phyloP scores from a whole-genome alignment of 2,329 filamentous ascomycete species.

The Chrysoporthe puriensis region DNA sequence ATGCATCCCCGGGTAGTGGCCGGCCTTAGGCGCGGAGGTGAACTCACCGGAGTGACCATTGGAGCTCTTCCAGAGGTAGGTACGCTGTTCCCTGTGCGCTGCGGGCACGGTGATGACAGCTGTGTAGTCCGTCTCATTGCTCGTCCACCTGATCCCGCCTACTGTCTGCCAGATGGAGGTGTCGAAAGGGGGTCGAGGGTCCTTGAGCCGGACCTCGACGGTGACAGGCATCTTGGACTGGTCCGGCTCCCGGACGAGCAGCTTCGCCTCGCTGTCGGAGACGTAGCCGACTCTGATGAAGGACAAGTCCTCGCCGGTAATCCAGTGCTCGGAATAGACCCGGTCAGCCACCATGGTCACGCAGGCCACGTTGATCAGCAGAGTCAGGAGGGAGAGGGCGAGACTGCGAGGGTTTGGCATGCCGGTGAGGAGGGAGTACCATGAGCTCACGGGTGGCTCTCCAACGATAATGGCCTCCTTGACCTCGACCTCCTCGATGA shows the following conservation, averaged over 20 bases:
- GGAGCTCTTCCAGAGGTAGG: slow-evolving; percentile 83
- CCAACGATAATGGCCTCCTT: slow-evolving; percentile 65
- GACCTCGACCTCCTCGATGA: slow-evolving; percentile 60
- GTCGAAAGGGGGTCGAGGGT: slow-evolving; percentile 55
- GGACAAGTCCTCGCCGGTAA: slow-evolving; percentile 75
- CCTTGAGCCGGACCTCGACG: slow-evolving; percentile 65
- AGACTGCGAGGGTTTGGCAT: slow-evolving; percentile 73
- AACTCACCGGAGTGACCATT: slow-evolving; percentile 88
- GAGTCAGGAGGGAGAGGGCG: slow-evolving; percentile 67
- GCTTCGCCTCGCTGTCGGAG: slow-evolving; percentile 75
- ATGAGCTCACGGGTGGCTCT: slow-evolving; percentile 57
- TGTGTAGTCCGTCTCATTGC: slow-evolving; percentile 83
- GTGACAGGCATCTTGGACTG: slow-evolving; percentile 73
- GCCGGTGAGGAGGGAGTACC: slow-evolving; percentile 74
- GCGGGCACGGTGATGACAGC: slow-evolving; percentile 68
- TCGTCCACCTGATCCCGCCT: slow-evolving; percentile 67
- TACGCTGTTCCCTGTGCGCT: slow-evolving; percentile 67
- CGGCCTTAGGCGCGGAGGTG: slow-evolving; percentile 72
- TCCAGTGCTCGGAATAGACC: slow-evolving; percentile 72
- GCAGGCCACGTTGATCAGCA: slow-evolving; percentile 72
- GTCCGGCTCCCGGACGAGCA: slow-evolving; percentile 86
- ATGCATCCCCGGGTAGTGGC: slow-evolving; percentile 61
- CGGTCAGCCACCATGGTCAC: slow-evolving; percentile 75
- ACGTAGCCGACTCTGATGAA: slow-evolving; percentile 90
- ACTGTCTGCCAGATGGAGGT: slow-evolving; percentile 67